phyloP scores from a whole-genome alignment of 257 asterid genomes.

The Nicotiana noctiflora region DNA sequence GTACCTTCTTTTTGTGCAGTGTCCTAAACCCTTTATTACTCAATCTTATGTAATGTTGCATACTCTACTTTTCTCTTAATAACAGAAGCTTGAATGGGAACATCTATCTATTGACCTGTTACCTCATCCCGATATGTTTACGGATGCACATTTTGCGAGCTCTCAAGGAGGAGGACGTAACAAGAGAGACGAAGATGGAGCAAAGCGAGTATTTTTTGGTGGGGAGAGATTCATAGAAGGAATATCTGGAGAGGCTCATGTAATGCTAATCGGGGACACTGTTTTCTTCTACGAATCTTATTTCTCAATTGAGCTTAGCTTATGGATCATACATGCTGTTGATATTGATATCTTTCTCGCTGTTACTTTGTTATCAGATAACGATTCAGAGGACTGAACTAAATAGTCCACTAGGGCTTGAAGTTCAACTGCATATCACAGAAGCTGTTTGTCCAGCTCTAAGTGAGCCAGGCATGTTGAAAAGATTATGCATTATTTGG shows the following conservation, averaged over 20 bases:
- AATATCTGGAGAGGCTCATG: conserved; percentile 93
- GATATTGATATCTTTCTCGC: not conserved
- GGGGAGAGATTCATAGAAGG: conserved; percentile 97
- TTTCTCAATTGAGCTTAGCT: conserved; percentile 4
- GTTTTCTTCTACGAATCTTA: not conserved
- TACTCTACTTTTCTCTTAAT: conserved; percentile 10
- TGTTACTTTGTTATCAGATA: conserved; percentile 44
- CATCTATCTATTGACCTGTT: conserved; percentile 85
- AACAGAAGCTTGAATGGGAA: conserved; percentile 98
- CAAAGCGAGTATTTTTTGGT: conserved; percentile 93
- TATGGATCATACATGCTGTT: not conserved
- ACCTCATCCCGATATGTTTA: conserved; percentile 98
- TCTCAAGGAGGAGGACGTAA: conserved; percentile 54
- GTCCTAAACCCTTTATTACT: not conserved
- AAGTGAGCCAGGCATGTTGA: conserved; percentile 93
- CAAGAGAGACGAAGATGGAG: conserved; percentile 93
- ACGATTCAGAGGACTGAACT: conserved; percentile 90
- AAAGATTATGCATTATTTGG: conserved; percentile 11
- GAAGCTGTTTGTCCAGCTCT: conserved; percentile 96
- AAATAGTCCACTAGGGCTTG: conserved; percentile 85
- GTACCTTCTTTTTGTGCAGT: not conserved
- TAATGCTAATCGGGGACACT: conserved; percentile 27
- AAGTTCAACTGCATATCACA: conserved; percentile 77
- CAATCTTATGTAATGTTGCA: not conserved
- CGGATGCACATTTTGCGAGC: conserved; percentile 50